Evolutionary conservation across 208 protist species (phyloP), one percentile per base, ranked within the genome.

Genomic region (Trypanosoma platydactyli): DNA sequence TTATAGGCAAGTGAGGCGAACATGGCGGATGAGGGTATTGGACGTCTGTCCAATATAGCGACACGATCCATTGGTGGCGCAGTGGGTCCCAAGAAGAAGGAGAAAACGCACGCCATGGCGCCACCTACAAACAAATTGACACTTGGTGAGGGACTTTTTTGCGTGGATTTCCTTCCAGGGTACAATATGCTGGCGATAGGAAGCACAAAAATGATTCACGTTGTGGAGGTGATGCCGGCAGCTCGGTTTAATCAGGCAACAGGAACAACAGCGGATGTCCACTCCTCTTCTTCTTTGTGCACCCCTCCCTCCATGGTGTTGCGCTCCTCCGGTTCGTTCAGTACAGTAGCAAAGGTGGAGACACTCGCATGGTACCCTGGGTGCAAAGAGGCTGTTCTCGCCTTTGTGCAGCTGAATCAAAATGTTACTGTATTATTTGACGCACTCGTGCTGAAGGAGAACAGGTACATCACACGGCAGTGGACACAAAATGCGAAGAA

Each of bases 381-480:
- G 44, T 55, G 54, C 3, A 60, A 69, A 38, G 89, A 95, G 54
- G 87, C 83, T 18, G 77, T 84, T 0, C 73, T 95, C 22, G 89
- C 86, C 29, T 90, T 93, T 73, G 81, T 93, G 38, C 86, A 95
- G 59, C 76, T 76, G 54, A 54, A 46, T 20, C 64, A 62, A 20
- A 72, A 53, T 38, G 79, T 93, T 25, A 95, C 85, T 1, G 83
- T 95, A 50, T 72, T 95, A 15, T 77, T 95, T 54, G 87, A 95
- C 30, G 82, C 74, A 18, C 55, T 95, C 20, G 46, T 77, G 50
- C 78, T 87, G 57, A 90, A 91, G 38, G 74, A 56, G 7, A 72
- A 84, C 24, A 84, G 56, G 29, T 88, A 82, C 71, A 73, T 84
- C 16, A 68, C 83, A 1, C 83, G 89, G 68, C 86, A 92, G 77